Evolutionary conservation across 2,329 filamentous ascomycete species (phyloP).

Genomic region (Neofusicoccum umdonicola): DNA sequence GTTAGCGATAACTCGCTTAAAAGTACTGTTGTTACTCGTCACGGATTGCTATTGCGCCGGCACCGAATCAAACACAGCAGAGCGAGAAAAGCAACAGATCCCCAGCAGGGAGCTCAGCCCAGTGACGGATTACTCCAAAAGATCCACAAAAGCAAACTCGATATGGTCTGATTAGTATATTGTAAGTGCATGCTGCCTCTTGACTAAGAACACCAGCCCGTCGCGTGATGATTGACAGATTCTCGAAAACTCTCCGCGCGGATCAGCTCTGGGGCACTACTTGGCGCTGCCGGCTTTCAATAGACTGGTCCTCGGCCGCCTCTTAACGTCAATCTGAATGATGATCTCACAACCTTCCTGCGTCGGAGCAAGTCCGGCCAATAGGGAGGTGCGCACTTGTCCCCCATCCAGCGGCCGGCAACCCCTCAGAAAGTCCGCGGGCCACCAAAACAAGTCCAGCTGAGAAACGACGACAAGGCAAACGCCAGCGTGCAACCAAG

Average conservation of each 20-base stretch:
- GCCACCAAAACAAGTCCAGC: no score
- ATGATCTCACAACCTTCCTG: background rate
- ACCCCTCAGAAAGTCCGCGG: background rate
- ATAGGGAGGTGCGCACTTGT: background rate
- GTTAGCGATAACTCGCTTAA: background rate
- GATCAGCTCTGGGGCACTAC: background rate
- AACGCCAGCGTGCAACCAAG: no score
- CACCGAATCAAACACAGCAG: background rate
- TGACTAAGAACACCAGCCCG: background rate
- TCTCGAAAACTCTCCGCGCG: background rate
- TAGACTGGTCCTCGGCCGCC: background rate
- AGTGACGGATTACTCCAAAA: background rate
- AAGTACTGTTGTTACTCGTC: background rate
- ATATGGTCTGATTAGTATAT: background rate
- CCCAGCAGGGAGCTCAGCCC: background rate
- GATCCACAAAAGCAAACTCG: background rate
- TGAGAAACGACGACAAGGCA: no score
- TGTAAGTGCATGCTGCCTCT: background rate
- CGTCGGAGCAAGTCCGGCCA: background rate
- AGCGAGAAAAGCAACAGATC: background rate
- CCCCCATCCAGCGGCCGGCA: background rate
- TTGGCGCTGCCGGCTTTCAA: background rate
- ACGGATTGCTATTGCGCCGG: background rate
- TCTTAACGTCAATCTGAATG: background rate
- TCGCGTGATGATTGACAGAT: background rate